phyloP scores from a whole-genome alignment of 176 grass and related monocot species.

The Melocanna baccifera region DNA sequence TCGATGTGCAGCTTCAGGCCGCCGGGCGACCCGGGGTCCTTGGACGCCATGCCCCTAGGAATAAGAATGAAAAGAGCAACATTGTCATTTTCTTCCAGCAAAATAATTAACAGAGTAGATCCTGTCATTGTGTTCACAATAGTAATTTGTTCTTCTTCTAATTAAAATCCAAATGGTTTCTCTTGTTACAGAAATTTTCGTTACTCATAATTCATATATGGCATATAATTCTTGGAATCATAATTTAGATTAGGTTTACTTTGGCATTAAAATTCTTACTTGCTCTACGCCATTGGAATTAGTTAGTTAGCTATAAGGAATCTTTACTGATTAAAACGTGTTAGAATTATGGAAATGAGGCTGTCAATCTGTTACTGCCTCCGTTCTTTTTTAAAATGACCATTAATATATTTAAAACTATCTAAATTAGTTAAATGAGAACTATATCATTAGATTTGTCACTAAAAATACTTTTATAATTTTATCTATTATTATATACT shows the following conservation, averaged over 20 bases:
- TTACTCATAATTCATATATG: not conserved
- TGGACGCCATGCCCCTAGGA: conserved; percentile 60
- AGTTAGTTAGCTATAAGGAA: not conserved
- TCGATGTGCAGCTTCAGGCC: conserved; percentile 49
- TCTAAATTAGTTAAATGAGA: too few relatives aligned
- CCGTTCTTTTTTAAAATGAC: too few relatives aligned
- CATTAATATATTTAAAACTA: too few relatives aligned
- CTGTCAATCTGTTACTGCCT: not conserved
- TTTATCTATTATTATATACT: too few relatives aligned
- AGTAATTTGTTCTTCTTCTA: not conserved
- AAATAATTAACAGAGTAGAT: not conserved
- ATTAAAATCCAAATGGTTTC: not conserved
- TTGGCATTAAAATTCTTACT: not conserved
- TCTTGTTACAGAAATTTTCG: not conserved
- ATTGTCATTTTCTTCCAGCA: not conserved
- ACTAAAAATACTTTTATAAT: too few relatives aligned
- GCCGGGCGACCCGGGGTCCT: conserved; percentile 23
- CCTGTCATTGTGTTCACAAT: not conserved
- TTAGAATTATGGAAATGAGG: not conserved
- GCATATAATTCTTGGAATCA: not conserved
- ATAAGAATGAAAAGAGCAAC: not conserved
- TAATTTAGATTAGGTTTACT: not conserved
- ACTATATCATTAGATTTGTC: too few relatives aligned
- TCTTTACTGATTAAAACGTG: not conserved
- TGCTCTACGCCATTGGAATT: not conserved